Evolutionary conservation across 768 basidiomycete species (phyloP).

Genomic region (Leccinum ochraceum): DNA sequence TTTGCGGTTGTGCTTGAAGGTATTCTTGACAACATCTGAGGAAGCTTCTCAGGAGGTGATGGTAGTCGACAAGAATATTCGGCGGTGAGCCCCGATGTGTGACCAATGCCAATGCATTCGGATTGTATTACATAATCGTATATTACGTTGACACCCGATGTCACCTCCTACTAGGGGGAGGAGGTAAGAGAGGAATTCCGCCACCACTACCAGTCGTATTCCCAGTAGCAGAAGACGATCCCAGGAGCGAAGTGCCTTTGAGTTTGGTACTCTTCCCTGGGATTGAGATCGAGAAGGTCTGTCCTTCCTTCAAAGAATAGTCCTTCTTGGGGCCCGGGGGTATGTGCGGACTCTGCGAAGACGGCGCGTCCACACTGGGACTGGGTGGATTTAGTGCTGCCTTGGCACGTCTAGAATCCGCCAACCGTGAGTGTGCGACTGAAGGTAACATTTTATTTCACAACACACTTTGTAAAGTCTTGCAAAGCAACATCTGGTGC

Average conservation of each 20-base stretch:
- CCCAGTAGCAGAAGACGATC: slow-evolving; percentile 29
- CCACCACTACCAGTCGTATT: slow-evolving; percentile 35
- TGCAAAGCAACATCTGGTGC: slow-evolving; percentile 76
- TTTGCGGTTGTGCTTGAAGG: slow-evolving; percentile 40
- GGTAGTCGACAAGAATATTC: slow-evolving; percentile 14
- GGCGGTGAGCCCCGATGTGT: slow-evolving; percentile 3
- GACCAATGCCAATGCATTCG: slow-evolving; percentile 12
- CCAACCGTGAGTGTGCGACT: slow-evolving; percentile 1
- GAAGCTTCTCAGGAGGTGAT: slow-evolving; percentile 10
- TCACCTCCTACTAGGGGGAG: slow-evolving; percentile 71
- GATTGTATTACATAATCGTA: slow-evolving; percentile 21
- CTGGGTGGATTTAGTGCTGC: slow-evolving; percentile 59
- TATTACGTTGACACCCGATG: slow-evolving; percentile 18
- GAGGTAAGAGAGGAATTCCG: slow-evolving; percentile 70
- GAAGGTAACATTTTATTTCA: neutral
- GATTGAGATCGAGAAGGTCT: slow-evolving; percentile 90
- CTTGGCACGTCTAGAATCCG: slow-evolving; percentile 52
- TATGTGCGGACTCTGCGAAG: slow-evolving; percentile 52
- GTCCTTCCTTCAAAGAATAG: slow-evolving; percentile 91
- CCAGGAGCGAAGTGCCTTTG: slow-evolving; percentile 39
- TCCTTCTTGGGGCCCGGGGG: slow-evolving; percentile 87
- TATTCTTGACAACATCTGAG: slow-evolving; percentile 58
- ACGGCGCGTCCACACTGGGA: slow-evolving; percentile 44
- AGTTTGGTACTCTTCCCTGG: slow-evolving; percentile 67
- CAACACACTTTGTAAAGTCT: slow-evolving; percentile 75